Percentiles rank a stretch among this genome's conserved stretches.
phyloP scores from a whole-genome alignment of 306 rosid species.

The Lathyrus sativus region DNA sequence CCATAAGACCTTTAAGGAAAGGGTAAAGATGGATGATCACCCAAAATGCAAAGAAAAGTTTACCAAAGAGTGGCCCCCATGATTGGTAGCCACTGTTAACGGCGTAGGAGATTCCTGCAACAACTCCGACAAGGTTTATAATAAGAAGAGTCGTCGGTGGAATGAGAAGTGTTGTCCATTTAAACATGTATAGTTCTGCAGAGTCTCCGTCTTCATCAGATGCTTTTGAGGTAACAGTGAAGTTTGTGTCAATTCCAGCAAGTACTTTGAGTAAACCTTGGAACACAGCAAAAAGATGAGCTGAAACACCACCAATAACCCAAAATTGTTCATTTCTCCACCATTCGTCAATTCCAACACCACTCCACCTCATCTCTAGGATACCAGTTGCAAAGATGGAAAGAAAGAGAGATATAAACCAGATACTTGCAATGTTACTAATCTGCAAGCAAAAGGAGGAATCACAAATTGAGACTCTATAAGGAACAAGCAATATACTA shows the following conservation, averaged over 20 bases:
- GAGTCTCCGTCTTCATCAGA: conserved; percentile 93
- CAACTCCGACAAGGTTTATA: conserved; percentile 86
- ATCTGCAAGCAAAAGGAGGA: conserved; percentile 60
- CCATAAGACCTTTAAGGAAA: conserved; percentile 99
- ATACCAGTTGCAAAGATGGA: conserved; percentile 97
- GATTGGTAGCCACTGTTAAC: conserved; percentile 97
- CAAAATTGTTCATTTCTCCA: conserved; percentile 99
- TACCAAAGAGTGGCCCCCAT: conserved; percentile 97
- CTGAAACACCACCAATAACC: conserved; percentile 97
- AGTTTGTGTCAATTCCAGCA: conserved; percentile 94
- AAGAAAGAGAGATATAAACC: conserved; percentile 94
- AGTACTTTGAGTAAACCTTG: conserved; percentile 98
- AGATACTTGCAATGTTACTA: conserved; percentile 92
- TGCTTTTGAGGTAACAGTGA: conserved; percentile 97
- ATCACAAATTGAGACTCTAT: background rate
- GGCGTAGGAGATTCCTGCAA: conserved; percentile 93
- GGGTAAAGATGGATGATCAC: conserved; percentile 94
- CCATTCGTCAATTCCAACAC: conserved; percentile 97
- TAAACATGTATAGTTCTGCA: conserved; percentile 85
- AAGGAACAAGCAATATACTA: background rate
- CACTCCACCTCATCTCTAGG: conserved; percentile 99
- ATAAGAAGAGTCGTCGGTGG: conserved; percentile 95
- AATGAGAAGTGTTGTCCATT: conserved; percentile 96
- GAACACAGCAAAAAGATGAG: conserved; percentile 90
- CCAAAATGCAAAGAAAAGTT: conserved; percentile 98